A percentile compares a stretch with the other conserved stretches of the same genome.
phyloP scores from a whole-genome alignment of 129 eudicot species.

The Saposhnikovia divaricata region DNA sequence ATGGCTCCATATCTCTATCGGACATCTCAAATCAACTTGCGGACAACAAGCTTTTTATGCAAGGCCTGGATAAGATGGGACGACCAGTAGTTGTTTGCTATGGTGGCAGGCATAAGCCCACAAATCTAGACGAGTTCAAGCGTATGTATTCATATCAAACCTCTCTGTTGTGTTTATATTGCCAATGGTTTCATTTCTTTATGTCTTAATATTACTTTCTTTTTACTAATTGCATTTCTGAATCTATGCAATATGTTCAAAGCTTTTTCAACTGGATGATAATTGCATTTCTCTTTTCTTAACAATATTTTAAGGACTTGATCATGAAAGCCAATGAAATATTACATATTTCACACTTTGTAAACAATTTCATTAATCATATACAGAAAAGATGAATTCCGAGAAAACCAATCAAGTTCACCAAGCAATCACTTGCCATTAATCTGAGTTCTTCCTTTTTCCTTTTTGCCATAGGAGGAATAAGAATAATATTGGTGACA shows the following conservation, averaged over 20 bases:
- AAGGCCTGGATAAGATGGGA: slow-evolving; percentile 49
- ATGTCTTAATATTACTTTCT: neutral
- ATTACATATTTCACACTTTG: neutral
- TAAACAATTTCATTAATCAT: neutral
- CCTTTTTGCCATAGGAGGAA: neutral
- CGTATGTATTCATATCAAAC: slow-evolving; percentile 20
- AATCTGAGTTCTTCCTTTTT: neutral
- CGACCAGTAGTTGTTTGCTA: slow-evolving; percentile 41
- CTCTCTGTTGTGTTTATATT: neutral
- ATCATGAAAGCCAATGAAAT: neutral
- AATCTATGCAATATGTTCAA: neutral
- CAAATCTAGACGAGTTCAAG: slow-evolving; percentile 39
- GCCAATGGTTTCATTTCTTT: neutral
- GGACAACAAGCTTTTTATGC: slow-evolving; percentile 41
- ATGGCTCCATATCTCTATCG: slow-evolving; percentile 35
- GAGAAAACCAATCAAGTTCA: neutral
- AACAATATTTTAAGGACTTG: neutral
- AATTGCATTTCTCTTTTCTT: neutral
- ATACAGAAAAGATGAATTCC: neutral
- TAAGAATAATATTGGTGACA: neutral
- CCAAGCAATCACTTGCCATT: neutral
- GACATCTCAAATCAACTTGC: slow-evolving; percentile 43
- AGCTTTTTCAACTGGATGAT: neutral
- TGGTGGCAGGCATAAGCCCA: slow-evolving; percentile 35
- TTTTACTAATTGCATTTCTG: neutral